Base-by-base conservation (phyloP, 352 stramenopile genomes). In the Blastocystis sp. region DNA sequence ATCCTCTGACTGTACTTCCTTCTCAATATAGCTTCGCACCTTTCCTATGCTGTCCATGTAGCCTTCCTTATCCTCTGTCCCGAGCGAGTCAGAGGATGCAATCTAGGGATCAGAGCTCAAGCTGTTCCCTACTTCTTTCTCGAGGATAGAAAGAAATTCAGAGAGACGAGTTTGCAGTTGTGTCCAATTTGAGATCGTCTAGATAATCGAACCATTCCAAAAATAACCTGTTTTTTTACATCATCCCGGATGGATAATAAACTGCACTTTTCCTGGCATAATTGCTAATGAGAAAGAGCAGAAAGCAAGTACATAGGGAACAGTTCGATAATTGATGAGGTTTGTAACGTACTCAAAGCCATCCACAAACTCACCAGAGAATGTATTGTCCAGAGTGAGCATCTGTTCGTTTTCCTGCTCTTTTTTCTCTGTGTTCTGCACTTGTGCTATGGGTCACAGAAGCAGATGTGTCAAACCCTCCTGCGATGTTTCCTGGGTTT, bases 281-380 rank as follows among this genome's bases (percentile, higher is more conserved):
- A n/a, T n/a, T 78, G 34, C 73, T 65, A 68, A 43, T 13, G 63
- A 24, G n/a, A n/a, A 37, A 16, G 0, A 34, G 13, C 7, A 16
- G 39, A 18, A 50, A 45, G 16, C 47, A 39, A 2, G 50, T 65
- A 68, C 73, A n/a, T 85, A 68, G 11, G 73, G 73, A 65, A 85
- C 47, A 1, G 63, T 39, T 18, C 47, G 47, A 69, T 85, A 50
- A 65, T 85, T 85, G 43, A 85, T 24, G 55, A 85, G 59, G 55
- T 85, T 85, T 8, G 73, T 85, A 18, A 85, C 73, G 34, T 69
- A 85, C 26, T 85, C 73, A 45, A 66, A 85, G 39, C 73, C 73
- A 65, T 85, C 73, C 16, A 85, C 43, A 65, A 85, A 85, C 8
- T 37, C 73, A 43, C 59, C 39, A 37, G 24, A 24, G 24, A 47